A percentile compares a stretch with the other conserved stretches of the same genome.
These are phyloP conservation scores for Neurospora crassa DNA, from an alignment of 2,329 filamentous ascomycete species.

Conservation along the genomic window DNA sequence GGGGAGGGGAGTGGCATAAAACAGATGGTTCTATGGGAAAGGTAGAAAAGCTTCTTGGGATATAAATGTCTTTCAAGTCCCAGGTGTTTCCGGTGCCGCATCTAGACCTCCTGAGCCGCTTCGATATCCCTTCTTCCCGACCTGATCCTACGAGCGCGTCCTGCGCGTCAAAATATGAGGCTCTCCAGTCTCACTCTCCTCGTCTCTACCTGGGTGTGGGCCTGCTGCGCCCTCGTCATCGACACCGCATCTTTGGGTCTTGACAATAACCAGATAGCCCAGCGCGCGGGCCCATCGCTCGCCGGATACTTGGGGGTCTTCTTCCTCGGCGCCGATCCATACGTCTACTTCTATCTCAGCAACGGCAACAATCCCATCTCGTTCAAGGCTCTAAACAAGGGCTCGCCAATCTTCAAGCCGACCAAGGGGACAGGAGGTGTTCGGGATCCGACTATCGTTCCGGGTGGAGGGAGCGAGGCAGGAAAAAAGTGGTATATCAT, in stretches of 20 bases:
- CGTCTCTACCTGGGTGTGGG: conserved; percentile 3
- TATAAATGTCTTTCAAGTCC: conserved; percentile 7
- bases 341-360: conserved; percentile 44
- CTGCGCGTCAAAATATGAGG: conserved; percentile 1
- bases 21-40: background rate
- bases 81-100: background rate
- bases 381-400: conserved; percentile 38
- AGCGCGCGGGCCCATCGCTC: conserved; percentile 28
- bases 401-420: conserved; percentile 36
- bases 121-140: background rate
- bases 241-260: conserved; percentile 1
- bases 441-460: conserved; percentile 40
- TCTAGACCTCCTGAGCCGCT: conserved; percentile 1
- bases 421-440: conserved; percentile 42
- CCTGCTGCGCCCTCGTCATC: conserved; percentile 8
- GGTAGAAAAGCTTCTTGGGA: background rate
- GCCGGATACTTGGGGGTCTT: conserved; percentile 44
- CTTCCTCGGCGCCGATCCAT: conserved; percentile 43
- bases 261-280: conserved; percentile 17
- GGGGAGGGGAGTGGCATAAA: background rate
- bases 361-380: conserved; percentile 40
- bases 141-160: too few relatives aligned
- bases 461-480: conserved; percentile 34
- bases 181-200: conserved; percentile 1
- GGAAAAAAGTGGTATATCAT: conserved; percentile 46